phyloP scores from a whole-genome alignment of 75 land plant species.

The Ceratopteris richardii region DNA sequence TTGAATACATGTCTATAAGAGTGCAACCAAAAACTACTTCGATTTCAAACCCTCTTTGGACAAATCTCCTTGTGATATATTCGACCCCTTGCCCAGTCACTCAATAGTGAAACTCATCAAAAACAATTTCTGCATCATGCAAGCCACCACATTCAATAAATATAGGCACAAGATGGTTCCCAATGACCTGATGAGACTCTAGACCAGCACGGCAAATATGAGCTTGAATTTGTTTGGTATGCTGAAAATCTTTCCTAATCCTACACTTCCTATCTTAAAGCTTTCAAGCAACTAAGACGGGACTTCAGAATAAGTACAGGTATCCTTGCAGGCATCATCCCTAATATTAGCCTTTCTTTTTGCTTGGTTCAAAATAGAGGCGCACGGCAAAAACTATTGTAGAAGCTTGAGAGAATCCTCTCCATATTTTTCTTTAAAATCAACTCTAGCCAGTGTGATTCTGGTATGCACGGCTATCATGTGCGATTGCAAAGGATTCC shows the following conservation, averaged over 20 bases:
- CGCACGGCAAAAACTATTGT: no score
- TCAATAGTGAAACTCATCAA: neutral
- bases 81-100: conserved; percentile 9
- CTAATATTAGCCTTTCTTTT: no score
- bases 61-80: conserved; percentile 5
- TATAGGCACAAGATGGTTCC: neutral
- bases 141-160: neutral
- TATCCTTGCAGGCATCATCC: no score
- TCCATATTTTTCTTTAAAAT: no score
- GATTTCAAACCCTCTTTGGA: conserved; percentile 4
- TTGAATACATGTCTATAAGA: conserved; percentile 22
- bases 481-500: no score
- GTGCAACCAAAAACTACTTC: conserved; percentile 7
- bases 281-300: no score
- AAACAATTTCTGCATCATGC: neutral
- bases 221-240: neutral
- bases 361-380: no score
- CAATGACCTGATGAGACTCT: neutral
- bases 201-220: neutral
- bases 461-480: no score
- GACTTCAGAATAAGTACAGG: no score
- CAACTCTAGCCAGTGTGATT: no score
- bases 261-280: neutral
- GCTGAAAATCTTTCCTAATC: neutral
- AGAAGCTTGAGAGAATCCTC: no score